These are phyloP conservation scores for Phytophthora nicotianae DNA, from an alignment of 352 stramenopile genomes.

Conservation along the genomic window DNA sequence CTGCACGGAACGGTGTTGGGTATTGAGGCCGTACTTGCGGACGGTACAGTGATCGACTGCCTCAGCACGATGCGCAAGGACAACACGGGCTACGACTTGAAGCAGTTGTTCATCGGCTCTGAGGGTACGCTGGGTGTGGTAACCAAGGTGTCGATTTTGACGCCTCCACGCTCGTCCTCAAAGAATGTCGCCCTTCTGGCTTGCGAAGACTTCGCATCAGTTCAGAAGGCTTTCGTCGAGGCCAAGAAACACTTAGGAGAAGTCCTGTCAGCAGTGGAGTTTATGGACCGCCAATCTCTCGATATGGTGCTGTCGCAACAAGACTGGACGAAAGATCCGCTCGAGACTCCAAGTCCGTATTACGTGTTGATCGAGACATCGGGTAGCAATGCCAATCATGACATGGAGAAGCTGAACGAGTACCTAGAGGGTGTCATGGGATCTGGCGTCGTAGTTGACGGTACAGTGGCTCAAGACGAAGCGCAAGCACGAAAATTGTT, in stretches of 20 bases:
- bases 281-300: conserved; percentile 93
- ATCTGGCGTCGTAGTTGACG: conserved; percentile 84
- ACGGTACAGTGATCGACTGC: conserved; percentile 93
- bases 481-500: conserved; percentile 93
- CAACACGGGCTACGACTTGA: conserved; percentile 97
- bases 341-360: conserved; percentile 73
- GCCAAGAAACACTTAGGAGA: conserved; percentile 92
- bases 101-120: conserved; percentile 97
- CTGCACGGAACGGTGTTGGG: conserved; percentile 95
- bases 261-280: conserved; percentile 97
- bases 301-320: conserved; percentile 86
- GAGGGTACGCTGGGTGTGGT: conserved; percentile 97
- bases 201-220: conserved; percentile 88
- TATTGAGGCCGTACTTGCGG: conserved; percentile 93
- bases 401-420: conserved; percentile 92
- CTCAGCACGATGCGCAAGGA: conserved; percentile 95
- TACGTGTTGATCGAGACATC: conserved; percentile 97
- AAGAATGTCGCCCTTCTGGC: conserved; percentile 92
- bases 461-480: conserved; percentile 93
- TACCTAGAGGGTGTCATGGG: conserved; percentile 84
- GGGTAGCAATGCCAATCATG: conserved; percentile 90
- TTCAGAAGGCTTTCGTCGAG: conserved; percentile 80
- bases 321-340: conserved; percentile 70
- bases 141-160: conserved; percentile 59
- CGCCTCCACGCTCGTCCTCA: conserved; percentile 47